These are phyloP conservation scores for Leccinum variabile DNA, from an alignment of 1,284 basidiomycete species.

Conservation along the genomic window DNA sequence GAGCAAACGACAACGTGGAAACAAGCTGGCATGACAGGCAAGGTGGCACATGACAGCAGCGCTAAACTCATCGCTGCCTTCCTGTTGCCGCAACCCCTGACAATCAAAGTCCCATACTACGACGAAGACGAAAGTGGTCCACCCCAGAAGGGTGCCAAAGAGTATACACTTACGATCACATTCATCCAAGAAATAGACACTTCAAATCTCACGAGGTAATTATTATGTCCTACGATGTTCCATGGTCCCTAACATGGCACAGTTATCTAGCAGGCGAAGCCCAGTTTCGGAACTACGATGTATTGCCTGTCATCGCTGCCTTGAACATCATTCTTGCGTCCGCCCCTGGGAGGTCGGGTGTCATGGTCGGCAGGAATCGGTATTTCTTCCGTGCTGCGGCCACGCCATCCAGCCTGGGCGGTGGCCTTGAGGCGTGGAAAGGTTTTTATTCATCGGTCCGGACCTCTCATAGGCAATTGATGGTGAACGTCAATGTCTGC, in stretches of 20 bases:
- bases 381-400: constrained; percentile 65
- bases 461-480: constrained; percentile 67
- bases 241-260: constrained; percentile 11
- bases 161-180: constrained; percentile 62
- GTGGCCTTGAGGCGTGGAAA: constrained; percentile 70
- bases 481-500: constrained; percentile 83
- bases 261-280: constrained; percentile 63
- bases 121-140: constrained; percentile 65
- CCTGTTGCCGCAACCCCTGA: constrained; percentile 56
- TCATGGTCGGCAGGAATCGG: constrained; percentile 73
- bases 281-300: constrained; percentile 62
- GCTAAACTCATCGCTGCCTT: constrained; percentile 62
- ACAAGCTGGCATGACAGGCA: constrained; percentile 48
- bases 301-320: constrained; percentile 67
- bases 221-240: not conserved
- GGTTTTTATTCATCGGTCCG: constrained; percentile 80
- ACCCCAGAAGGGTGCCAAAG: constrained; percentile 43
- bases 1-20: constrained; percentile 60
- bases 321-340: constrained; percentile 70
- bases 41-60: constrained; percentile 69
- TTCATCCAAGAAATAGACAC: constrained; percentile 61
- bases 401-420: constrained; percentile 51
- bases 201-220: constrained; percentile 53
- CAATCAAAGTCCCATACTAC: constrained; percentile 55
- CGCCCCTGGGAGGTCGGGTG: constrained; percentile 58